phyloP scores from a whole-genome alignment of 2,329 filamentous ascomycete genomes.

The Endoconidiophora laricicola region DNA sequence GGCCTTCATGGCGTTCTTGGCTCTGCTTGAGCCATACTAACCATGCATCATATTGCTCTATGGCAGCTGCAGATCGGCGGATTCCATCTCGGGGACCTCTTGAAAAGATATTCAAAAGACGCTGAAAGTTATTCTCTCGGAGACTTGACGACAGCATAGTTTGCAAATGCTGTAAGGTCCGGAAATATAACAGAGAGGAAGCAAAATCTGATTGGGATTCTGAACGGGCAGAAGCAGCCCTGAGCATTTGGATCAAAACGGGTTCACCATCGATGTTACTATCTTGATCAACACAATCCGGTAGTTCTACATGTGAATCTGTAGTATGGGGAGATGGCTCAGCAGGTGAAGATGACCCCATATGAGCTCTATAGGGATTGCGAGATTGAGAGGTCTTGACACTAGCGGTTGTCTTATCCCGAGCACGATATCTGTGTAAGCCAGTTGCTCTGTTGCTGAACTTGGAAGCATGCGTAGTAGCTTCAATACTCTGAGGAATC shows the following conservation, averaged over 20 bases:
- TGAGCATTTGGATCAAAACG: constrained; percentile 55
- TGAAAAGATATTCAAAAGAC: constrained; percentile 57
- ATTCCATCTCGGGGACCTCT: constrained; percentile 54
- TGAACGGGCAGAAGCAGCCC: constrained; percentile 59
- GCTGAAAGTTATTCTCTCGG: constrained; percentile 51
- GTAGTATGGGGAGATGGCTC: background rate
- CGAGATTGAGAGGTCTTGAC: constrained; percentile 14
- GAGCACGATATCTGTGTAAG: constrained; percentile 41
- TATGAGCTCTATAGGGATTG: constrained; percentile 36
- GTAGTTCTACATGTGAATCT: too few species aligned
- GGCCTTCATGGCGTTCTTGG: constrained; percentile 58
- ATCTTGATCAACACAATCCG: constrained; percentile 6
- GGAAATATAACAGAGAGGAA: constrained; percentile 71
- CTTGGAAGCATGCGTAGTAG: constrained; percentile 40
- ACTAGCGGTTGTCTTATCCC: constrained; percentile 36
- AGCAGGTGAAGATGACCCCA: background rate
- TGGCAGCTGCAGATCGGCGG: constrained; percentile 50
- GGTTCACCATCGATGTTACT: constrained; percentile 21
- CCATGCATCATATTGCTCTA: constrained; percentile 67
- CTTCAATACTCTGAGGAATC: constrained; percentile 50
- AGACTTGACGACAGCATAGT: constrained; percentile 43
- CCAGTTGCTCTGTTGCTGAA: constrained; percentile 56
- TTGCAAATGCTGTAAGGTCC: constrained; percentile 58
- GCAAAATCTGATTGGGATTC: constrained; percentile 69
- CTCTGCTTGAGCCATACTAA: constrained; percentile 71